A percentile compares a stretch with the other conserved stretches of the same genome.
These are phyloP conservation scores for Scytalidium lignicola DNA, from an alignment of 2,329 filamentous ascomycete species.

Conservation along the genomic window DNA sequence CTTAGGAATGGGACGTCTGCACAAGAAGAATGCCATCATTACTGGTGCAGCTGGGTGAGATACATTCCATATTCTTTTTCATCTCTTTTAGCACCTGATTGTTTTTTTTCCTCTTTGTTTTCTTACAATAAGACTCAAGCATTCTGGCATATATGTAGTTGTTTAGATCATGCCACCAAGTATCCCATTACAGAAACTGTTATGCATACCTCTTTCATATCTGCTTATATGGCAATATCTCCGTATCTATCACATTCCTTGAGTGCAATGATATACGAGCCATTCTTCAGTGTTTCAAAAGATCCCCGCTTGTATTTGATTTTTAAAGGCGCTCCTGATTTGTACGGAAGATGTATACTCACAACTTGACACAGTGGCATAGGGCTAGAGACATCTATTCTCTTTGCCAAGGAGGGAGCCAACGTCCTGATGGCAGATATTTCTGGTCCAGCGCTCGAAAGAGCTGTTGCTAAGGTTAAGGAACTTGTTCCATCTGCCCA, in stretches of 20 bases:
- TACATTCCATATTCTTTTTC: slow-evolving; percentile 3
- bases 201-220: neutral
- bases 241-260: neutral
- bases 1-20: slow-evolving; percentile 28
- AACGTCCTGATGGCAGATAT: slow-evolving; percentile 68
- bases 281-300: no score
- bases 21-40: slow-evolving; percentile 43
- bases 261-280: no score
- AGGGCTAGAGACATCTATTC: slow-evolving; percentile 67
- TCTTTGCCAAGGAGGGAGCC: slow-evolving; percentile 67
- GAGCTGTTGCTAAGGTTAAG: slow-evolving; percentile 54
- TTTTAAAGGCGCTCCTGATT: neutral
- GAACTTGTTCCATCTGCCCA: slow-evolving; percentile 47
- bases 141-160: no score
- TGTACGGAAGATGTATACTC: neutral
- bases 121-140: no score
- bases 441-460: slow-evolving; percentile 57
- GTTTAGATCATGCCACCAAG: no score
- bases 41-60: slow-evolving; percentile 65
- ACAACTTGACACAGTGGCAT: slow-evolving; percentile 50
- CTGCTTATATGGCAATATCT: neutral
- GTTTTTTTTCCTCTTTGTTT: no score
- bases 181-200: no score
- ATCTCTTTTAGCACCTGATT: neutral
- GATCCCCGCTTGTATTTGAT: no score